A percentile compares a stretch with the other conserved stretches of the same genome.
Evolutionary conservation across 192 early-diverging fungal genomes (phyloP).

Genomic region (Backusella mclennaniae): DNA sequence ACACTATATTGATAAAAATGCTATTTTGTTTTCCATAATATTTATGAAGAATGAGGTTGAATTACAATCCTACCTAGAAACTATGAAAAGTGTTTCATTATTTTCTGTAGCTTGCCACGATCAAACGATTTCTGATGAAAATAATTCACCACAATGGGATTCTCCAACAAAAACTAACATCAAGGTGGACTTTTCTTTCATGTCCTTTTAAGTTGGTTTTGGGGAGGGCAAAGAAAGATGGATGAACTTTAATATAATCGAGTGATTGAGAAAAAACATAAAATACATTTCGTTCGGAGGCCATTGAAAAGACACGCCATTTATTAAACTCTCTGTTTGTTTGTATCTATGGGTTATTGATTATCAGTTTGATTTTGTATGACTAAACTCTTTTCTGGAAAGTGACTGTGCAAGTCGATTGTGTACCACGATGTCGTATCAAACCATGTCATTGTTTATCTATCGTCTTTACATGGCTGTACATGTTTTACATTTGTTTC

Average conservation of each 20-base stretch:
- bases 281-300: too few species aligned
- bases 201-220: too few species aligned
- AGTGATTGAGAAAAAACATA: too few species aligned
- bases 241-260: too few species aligned
- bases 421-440: neutral
- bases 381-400: neutral
- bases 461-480: neutral
- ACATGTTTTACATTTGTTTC: neutral
- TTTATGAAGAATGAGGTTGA: neutral
- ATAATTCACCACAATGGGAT: neutral
- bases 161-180: too few species aligned
- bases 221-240: too few species aligned
- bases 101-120: neutral
- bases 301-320: neutral
- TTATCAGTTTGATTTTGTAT: constrained; percentile 2
- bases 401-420: neutral
- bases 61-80: neutral
- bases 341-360: neutral
- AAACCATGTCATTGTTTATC: neutral
- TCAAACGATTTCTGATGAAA: neutral
- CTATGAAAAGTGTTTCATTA: neutral
- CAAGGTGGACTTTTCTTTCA: too few species aligned
- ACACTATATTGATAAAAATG: too few species aligned
- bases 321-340: neutral
- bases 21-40: neutral